These are phyloP conservation scores for Scopulariopsis brevicaulis DNA, from an alignment of 2,329 filamentous ascomycete genomes.

Conservation along the genomic window DNA sequence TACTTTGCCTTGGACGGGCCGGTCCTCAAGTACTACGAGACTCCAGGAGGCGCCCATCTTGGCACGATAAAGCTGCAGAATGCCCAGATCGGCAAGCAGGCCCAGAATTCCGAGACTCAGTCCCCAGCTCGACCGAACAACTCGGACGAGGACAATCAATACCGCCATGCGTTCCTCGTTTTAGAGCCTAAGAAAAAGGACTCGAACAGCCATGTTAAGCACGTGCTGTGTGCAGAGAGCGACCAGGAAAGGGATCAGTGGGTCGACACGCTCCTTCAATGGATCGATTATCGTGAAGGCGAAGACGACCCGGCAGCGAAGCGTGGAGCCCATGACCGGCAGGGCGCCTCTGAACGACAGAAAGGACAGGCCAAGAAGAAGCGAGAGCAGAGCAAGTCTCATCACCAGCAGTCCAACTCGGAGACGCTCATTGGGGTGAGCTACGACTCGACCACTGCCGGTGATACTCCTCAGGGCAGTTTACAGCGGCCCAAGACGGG, in stretches of 20 bases:
- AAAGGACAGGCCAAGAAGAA: slow-evolving; percentile 15
- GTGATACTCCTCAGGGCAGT: slow-evolving; percentile 27
- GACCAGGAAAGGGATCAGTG: slow-evolving; percentile 86
- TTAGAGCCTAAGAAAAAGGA: slow-evolving; percentile 96
- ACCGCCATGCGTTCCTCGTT: slow-evolving; percentile 90
- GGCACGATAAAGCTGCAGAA: slow-evolving; percentile 87
- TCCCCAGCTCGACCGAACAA: slow-evolving; percentile 42
- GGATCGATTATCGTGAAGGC: slow-evolving; percentile 66
- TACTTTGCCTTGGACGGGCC: slow-evolving; percentile 51
- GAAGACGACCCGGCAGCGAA: slow-evolving; percentile 34
- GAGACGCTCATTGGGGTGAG: slow-evolving; percentile 44
- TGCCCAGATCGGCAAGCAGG: slow-evolving; percentile 88
- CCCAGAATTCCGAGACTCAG: slow-evolving; percentile 26
- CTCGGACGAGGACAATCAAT: slow-evolving; percentile 85
- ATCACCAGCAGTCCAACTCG: slow-evolving; percentile 23
- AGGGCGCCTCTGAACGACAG: slow-evolving; percentile 4
- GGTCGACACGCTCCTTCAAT: slow-evolving; percentile 82
- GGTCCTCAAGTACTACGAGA: slow-evolving; percentile 80
- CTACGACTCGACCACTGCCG: slow-evolving; percentile 44
- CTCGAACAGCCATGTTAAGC: slow-evolving; percentile 73
- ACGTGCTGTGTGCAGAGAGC: slow-evolving; percentile 92
- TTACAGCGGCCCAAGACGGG: slow-evolving; percentile 13
- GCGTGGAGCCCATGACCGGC: neutral
- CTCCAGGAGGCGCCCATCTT: slow-evolving; percentile 77
- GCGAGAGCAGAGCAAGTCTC: slow-evolving; percentile 16